Evolutionary conservation across 192 early-diverging fungal species (phyloP).

Genomic region (Backusella morwellensis): DNA sequence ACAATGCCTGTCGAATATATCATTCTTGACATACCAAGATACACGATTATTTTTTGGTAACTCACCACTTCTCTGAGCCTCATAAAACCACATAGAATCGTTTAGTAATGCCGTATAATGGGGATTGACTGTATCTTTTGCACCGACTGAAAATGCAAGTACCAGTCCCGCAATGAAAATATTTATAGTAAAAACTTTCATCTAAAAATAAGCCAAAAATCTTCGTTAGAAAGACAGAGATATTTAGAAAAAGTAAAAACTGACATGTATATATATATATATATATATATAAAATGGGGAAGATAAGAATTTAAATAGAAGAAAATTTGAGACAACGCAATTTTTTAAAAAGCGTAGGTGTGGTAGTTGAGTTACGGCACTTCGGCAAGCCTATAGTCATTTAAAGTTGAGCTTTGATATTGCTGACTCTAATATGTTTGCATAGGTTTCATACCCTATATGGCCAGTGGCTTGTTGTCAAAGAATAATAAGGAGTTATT

Average conservation of each 20-base stretch:
- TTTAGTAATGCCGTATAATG: conserved; percentile 27
- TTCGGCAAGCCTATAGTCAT: neutral
- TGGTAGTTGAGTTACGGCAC: neutral
- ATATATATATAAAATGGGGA: neutral
- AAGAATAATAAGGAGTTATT: neutral
- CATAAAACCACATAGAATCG: conserved; percentile 45
- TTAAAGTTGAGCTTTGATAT: neutral
- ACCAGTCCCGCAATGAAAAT: neutral
- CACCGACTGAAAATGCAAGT: neutral
- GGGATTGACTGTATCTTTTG: conserved; percentile 5
- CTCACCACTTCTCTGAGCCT: conserved; percentile 45
- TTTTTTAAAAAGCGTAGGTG: neutral
- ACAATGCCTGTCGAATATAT: neutral
- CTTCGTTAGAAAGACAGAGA: neutral
- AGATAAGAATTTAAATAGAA: neutral
- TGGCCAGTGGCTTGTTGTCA: neutral
- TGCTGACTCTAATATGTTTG: neutral
- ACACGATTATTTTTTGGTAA: conserved; percentile 43
- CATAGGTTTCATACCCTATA: neutral
- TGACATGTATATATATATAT: neutral
- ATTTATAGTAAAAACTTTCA: neutral
- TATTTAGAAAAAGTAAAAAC: neutral
- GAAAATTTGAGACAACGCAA: neutral
- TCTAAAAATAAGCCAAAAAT: neutral
- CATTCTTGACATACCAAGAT: conserved; percentile 26